phyloP scores from a whole-genome alignment of 2,329 filamentous ascomycete genomes.

The Phoma sp. region DNA sequence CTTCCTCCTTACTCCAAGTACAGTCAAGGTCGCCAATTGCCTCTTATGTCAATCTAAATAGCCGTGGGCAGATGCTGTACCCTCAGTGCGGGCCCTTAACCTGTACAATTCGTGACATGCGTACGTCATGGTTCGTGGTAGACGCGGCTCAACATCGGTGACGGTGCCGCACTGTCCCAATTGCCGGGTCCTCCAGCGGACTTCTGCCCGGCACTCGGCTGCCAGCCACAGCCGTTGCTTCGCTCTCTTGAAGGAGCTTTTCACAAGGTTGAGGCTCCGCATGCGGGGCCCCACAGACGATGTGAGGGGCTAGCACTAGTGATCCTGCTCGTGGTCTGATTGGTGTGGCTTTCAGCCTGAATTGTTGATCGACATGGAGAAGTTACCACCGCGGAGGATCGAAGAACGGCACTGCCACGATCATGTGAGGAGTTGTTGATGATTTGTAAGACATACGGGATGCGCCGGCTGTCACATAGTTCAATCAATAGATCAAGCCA shows the following conservation, averaged over 20 bases:
- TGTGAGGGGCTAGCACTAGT: slow-evolving; percentile 26
- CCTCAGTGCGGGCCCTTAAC: slow-evolving; percentile 2
- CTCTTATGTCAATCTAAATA: slow-evolving; percentile 27
- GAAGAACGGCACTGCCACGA: background rate
- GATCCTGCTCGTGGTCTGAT: slow-evolving; percentile 6
- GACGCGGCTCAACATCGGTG: slow-evolving; percentile 11
- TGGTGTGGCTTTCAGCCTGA: slow-evolving; percentile 31
- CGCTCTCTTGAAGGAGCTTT: slow-evolving; percentile 6
- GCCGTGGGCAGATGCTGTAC: slow-evolving; percentile 18
- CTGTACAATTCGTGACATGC: slow-evolving; percentile 8
- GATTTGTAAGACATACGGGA: no score
- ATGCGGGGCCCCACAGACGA: slow-evolving; percentile 23
- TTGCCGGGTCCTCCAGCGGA: background rate
- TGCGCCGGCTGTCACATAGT: no score
- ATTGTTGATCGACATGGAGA: slow-evolving; percentile 14
- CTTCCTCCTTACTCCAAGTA: background rate
- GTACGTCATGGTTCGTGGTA: slow-evolving; percentile 20
- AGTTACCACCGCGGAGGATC: background rate
- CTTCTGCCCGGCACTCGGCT: slow-evolving; percentile 1
- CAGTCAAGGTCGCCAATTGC: background rate
- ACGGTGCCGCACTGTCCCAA: background rate
- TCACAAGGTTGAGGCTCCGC: slow-evolving; percentile 14
- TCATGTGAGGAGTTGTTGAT: no score
- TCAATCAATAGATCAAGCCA: no score
- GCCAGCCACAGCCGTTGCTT: slow-evolving; percentile 21